Conservation (phyloP, 768 basidiomycete species). For the Clitopilus hobsonii region DNA sequence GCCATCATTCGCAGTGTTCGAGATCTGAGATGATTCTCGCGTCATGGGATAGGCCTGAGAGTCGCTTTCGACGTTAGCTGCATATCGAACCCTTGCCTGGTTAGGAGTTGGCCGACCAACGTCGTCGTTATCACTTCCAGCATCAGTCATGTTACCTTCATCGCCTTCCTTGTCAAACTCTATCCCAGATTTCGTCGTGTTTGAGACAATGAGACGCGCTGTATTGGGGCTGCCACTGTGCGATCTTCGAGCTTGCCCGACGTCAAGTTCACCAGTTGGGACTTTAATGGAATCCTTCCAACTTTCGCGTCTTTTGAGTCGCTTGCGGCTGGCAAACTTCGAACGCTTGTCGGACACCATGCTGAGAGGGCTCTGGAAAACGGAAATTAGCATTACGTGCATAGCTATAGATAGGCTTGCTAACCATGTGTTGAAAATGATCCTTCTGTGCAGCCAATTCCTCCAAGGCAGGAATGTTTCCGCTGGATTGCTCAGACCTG, state of each 20-base stretch:
- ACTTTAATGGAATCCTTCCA: slow-evolving; percentile 55
- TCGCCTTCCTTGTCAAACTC: slow-evolving; percentile 30
- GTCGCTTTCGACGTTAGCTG: slow-evolving; percentile 7
- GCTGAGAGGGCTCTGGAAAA: slow-evolving; percentile 68
- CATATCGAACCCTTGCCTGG: slow-evolving; percentile 65
- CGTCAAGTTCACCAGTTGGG: neutral
- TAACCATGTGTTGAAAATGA: slow-evolving; percentile 75
- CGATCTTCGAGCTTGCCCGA: neutral
- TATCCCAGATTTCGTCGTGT: neutral
- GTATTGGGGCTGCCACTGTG: slow-evolving; percentile 18
- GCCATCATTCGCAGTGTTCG: neutral
- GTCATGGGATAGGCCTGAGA: neutral
- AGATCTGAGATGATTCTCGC: neutral
- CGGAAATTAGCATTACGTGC: neutral
- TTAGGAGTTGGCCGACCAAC: slow-evolving; percentile 60
- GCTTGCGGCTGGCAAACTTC: slow-evolving; percentile 29
- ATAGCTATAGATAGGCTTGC: slow-evolving; percentile 9
- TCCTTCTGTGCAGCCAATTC: slow-evolving; percentile 77
- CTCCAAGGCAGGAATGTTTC: slow-evolving; percentile 68
- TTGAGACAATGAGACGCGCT: slow-evolving; percentile 13
- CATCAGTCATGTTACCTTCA: slow-evolving; percentile 48
- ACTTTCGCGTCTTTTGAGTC: slow-evolving; percentile 48
- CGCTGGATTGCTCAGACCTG: slow-evolving; percentile 82
- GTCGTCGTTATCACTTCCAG: slow-evolving; percentile 48
- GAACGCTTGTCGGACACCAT: slow-evolving; percentile 76